Evolutionary conservation across 176 grass and related monocot species (phyloP), one percentile per base, ranked within the genome.

Genomic region (Puccinellia tenuiflora): DNA sequence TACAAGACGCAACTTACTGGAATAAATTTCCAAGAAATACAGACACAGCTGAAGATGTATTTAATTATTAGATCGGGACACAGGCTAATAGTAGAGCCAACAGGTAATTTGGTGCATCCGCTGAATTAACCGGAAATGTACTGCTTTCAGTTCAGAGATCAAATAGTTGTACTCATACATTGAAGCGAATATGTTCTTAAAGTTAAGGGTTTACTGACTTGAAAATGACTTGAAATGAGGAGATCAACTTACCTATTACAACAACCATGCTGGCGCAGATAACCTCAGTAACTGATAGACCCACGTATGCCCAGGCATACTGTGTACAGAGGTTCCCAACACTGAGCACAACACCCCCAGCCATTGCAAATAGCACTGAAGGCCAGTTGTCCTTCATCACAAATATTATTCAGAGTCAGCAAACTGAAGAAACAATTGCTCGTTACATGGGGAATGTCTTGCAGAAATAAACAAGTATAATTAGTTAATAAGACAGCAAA

Each of bases 241-340:
- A 26, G 69, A 30, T 73, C 15, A 73, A 17, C 15, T 73, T 80
- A 94, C 89, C 92, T 66, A 91, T 91, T 29, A 94, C 92, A 42
- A 94, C 92, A 7, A 88, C 90, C 85, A 91, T 91, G 81, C 92
- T 94, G 12, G 78, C 85, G 35, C 74, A 83, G 74, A 94, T 88
- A 25, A 94, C 87, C 69, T 94, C 89, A 7, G 92, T 94, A 9
- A 94, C 85, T 15, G 92, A 94, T 43, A 94, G 92, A 33, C 92
- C 92, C 28, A 94, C 89, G 31, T 72, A 94, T 14, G 89, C 92
- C 92, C 89, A 94, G 2, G 89, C 89, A 67, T 94, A 94, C 81
- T 94, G 92, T 14, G 89, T 91, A 6, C 89, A 80, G 9, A 94
- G 89, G 80, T 94, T 94, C 8, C 92, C 92, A 57, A 94, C 53